Conservation (phyloP, 2,329 filamentous ascomycete genomes). For the Cladosporium sp. region DNA sequence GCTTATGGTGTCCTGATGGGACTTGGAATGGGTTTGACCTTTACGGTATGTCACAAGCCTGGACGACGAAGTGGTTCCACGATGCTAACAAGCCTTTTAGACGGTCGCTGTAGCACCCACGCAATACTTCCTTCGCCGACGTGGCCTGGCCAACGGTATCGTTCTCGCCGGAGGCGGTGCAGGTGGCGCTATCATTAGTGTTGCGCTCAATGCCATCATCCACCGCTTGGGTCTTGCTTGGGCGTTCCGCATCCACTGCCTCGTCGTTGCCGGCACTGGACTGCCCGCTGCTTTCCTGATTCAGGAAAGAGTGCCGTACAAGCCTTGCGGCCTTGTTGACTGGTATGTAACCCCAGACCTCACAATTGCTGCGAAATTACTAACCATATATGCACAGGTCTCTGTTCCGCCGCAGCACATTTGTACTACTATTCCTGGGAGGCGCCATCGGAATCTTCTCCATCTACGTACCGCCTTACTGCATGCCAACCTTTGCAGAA, state of each 20-base stretch:
- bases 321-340: slow-evolving; percentile 6
- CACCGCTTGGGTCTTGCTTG: slow-evolving; percentile 49
- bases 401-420: slow-evolving; percentile 49
- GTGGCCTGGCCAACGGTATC: slow-evolving; percentile 49
- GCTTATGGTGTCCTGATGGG: slow-evolving; percentile 52
- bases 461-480: slow-evolving; percentile 62
- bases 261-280: slow-evolving; percentile 55
- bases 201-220: slow-evolving; percentile 35
- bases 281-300: slow-evolving; percentile 58
- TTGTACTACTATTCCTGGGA: slow-evolving; percentile 55
- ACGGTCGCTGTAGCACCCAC: slow-evolving; percentile 47
- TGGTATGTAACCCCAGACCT: background rate
- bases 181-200: slow-evolving; percentile 53
- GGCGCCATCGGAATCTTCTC: slow-evolving; percentile 60
- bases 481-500: slow-evolving; percentile 57
- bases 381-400: slow-evolving; percentile 34
- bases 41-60: background rate
- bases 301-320: slow-evolving; percentile 47
- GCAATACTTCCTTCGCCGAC: slow-evolving; percentile 49
- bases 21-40: slow-evolving; percentile 38
- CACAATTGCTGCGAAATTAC: slow-evolving; percentile 33
- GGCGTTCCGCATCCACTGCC: slow-evolving; percentile 55
- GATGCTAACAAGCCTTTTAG: background rate
- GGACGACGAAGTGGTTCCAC: background rate
- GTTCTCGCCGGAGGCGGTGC: slow-evolving; percentile 54